phyloP scores from a whole-genome alignment of 1,139 yeast species.

The Magnusiomyces paraingens region DNA sequence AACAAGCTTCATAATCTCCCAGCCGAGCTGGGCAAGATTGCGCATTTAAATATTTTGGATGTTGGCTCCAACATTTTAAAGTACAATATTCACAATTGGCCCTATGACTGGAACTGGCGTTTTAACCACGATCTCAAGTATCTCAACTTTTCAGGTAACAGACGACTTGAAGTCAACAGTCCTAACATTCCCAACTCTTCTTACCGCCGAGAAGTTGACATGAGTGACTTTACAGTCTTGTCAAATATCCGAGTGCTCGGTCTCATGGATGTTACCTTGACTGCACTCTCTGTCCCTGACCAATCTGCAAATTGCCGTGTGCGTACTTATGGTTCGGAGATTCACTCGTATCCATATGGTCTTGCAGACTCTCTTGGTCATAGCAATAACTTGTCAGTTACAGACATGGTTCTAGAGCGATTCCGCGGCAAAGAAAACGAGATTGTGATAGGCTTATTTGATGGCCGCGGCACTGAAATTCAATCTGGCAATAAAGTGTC shows the following conservation, averaged over 20 bases:
- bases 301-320: conserved; percentile 79
- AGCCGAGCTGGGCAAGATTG: conserved; percentile 72
- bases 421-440: conserved; percentile 76
- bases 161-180: conserved; percentile 78
- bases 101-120: conserved; percentile 98
- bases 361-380: conserved; percentile 82
- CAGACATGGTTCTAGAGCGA: conserved; percentile 83
- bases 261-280: conserved; percentile 88
- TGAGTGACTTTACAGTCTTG: conserved; percentile 73
- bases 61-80: conserved; percentile 88
- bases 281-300: conserved; percentile 79
- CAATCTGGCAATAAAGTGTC: conserved; percentile 53
- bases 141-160: conserved; percentile 87
- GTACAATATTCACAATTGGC: conserved; percentile 89
- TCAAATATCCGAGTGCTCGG: conserved; percentile 72
- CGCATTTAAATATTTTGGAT: conserved; percentile 64
- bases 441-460: conserved; percentile 74
- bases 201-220: conserved; percentile 35
- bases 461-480: conserved; percentile 59
- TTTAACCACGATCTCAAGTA: conserved; percentile 70
- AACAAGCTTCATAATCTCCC: conserved; percentile 86
- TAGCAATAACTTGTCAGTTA: conserved; percentile 57
- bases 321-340: conserved; percentile 83
- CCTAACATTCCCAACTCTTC: conserved; percentile 39
- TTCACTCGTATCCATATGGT: conserved; percentile 78